phyloP scores from a whole-genome alignment of 257 asterid species.

The Solanum chmielewskii region DNA sequence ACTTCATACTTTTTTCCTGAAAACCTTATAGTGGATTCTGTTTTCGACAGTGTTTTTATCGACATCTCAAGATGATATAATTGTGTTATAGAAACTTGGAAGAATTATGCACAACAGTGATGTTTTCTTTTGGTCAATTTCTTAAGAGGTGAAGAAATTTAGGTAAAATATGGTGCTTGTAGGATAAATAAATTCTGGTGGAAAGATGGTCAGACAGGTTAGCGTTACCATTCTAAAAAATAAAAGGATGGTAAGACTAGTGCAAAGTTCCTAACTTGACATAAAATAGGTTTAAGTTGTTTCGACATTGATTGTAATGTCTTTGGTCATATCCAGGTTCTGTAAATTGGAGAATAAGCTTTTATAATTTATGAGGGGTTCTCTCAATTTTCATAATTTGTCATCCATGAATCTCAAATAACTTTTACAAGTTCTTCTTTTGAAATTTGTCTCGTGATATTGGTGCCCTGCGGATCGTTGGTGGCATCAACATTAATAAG shows the following conservation, averaged over 20 bases:
- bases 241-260: background rate
- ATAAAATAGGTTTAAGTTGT: background rate
- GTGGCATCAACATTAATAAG: too few relatives aligned
- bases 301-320: background rate
- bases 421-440: background rate
- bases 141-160: background rate
- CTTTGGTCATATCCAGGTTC: background rate
- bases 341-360: background rate
- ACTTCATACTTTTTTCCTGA: background rate
- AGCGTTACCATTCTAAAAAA: background rate
- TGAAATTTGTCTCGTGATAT: background rate
- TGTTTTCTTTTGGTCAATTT: background rate
- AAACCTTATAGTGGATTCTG: background rate
- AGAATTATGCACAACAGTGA: background rate
- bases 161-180: background rate
- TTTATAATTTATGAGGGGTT: background rate
- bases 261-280: background rate
- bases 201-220: background rate
- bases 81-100: background rate
- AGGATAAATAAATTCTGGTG: background rate
- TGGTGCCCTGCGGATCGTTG: too few relatives aligned
- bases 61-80: background rate
- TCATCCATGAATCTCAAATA: background rate
- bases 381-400: background rate
- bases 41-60: background rate